Percentiles rank a stretch among this genome's conserved stretches.
phyloP scores from a whole-genome alignment of 129 eudicot species.

The Flaveria robusta region DNA sequence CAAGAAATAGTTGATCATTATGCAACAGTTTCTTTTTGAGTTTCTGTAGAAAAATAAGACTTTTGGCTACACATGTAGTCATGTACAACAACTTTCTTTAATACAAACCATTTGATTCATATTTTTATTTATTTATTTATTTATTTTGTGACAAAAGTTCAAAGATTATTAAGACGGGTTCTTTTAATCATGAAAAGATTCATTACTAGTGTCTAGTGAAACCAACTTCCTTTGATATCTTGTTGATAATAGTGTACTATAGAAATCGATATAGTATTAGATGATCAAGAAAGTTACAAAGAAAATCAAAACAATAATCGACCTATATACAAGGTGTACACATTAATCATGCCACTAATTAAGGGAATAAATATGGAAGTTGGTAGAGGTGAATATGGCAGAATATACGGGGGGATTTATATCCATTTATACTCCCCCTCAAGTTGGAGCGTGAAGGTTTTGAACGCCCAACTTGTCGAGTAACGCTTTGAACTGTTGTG shows the following conservation, averaged over 20 bases:
- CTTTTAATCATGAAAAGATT: not conserved
- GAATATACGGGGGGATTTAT: too few species aligned
- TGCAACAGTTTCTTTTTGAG: not conserved
- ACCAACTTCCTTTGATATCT: constrained; percentile 3
- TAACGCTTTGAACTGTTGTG: too few species aligned
- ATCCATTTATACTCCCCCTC: too few species aligned
- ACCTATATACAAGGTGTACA: too few species aligned
- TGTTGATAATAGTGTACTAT: not conserved
- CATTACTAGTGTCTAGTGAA: not conserved
- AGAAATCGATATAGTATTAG: too few species aligned
- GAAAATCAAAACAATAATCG: too few species aligned
- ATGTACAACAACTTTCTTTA: not conserved
- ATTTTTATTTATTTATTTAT: not conserved
- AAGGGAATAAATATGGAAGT: too few species aligned
- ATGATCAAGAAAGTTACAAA: too few species aligned
- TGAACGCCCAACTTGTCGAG: too few species aligned
- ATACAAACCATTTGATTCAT: not conserved
- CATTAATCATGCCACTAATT: too few species aligned
- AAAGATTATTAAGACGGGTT: not conserved
- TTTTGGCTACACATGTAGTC: not conserved
- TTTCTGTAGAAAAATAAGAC: constrained; percentile 9
- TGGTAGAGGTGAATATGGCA: too few species aligned
- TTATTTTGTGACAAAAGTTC: not conserved
- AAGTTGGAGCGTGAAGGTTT: too few species aligned
- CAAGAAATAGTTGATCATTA: not conserved